Base-by-base conservation (phyloP, 2,329 filamentous ascomycete species). In the Trichoderma hamatum region DNA sequence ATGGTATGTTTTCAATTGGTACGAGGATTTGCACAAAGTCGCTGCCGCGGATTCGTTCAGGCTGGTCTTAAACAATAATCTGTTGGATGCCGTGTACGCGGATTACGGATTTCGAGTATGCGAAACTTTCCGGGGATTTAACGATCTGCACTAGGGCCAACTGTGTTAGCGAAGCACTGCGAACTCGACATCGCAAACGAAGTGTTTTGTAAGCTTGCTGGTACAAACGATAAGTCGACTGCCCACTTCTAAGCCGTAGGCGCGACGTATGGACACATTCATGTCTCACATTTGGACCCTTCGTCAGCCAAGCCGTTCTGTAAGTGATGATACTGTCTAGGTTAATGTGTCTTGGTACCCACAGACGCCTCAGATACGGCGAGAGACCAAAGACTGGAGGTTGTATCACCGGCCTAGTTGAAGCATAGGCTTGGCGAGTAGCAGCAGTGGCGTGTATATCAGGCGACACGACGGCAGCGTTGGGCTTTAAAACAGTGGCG, bases 1-100 rank as follows among this genome's bases (percentile, higher is more conserved):
- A 56, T 65, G 7, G 62, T 30, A 28, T 26, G 30, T 28, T 46
- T 66, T 58, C 54, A 26, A 66, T 66, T 66, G 51, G 52, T 30
- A 55, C 51, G 49, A 55, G 49, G 32, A 36, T 6, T 13, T 28
- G 24, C 43, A 24, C 7, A 11, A 34, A 64, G 61, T 55, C 32
- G 61, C 54, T 43, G n/a, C 52, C 21, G 30, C 46, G 46, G 30
- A 36, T 49, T 52, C 30, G 2, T 32, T 30, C n/a, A 46, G 21
- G 4, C 36, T 36, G 46, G 62, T 43, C 14, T n/a, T 10, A 19
- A 30, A 28, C 43, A 11, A 49, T 11, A 5, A 1, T 52, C 43
- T 3, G 24, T 39, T 16, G 13, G 10, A 30, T 54, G 3, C 46
- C 46, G 10, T 13, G 32, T 21, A 24, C 13, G 32, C n/a, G 49